Evolutionary conservation across 139 green algal genomes (phyloP).

Genomic region (Asterochloris erici): DNA sequence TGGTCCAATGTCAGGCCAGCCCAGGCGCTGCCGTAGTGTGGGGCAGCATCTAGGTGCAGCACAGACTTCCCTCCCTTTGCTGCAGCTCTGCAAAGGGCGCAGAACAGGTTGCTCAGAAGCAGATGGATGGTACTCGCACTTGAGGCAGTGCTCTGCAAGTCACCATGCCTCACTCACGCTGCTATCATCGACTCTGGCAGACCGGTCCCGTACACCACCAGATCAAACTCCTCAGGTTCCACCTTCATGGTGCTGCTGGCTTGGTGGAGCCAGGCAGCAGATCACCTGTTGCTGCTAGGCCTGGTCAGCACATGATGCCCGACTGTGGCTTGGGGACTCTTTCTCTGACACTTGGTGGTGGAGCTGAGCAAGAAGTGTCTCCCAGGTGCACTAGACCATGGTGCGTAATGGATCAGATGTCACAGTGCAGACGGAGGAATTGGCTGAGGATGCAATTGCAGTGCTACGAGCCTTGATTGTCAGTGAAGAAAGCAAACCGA

Average conservation of each 20-base stretch:
- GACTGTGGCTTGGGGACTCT: too few relatives aligned
- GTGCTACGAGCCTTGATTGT: too few relatives aligned
- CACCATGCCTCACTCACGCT: slow-evolving; percentile 30
- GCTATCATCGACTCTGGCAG: slow-evolving; percentile 50
- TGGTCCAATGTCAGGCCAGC: slow-evolving; percentile 42
- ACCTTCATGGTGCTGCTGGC: slow-evolving; percentile 24
- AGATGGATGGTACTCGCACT: background rate
- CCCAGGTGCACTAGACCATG: too few relatives aligned
- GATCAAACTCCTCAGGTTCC: slow-evolving; percentile 43
- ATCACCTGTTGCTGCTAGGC: too few relatives aligned
- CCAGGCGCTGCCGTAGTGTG: slow-evolving; percentile 73
- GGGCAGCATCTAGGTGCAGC: slow-evolving; percentile 72
- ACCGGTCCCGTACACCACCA: slow-evolving; percentile 48
- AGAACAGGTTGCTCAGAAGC: background rate
- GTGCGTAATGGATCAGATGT: too few relatives aligned
- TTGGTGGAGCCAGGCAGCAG: too few relatives aligned
- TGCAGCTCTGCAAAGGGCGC: slow-evolving; percentile 39
- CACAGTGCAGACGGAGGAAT: too few relatives aligned
- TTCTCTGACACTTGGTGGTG: too few relatives aligned
- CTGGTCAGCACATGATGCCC: too few relatives aligned
- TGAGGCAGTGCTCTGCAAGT: background rate
- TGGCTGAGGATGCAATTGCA: too few relatives aligned
- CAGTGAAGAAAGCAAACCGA: too few relatives aligned
- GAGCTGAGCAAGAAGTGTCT: too few relatives aligned
- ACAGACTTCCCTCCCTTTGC: slow-evolving; percentile 67